These are phyloP conservation scores for Colletotrichum simmondsii DNA, from an alignment of 2,329 filamentous ascomycete species.

Conservation along the genomic window DNA sequence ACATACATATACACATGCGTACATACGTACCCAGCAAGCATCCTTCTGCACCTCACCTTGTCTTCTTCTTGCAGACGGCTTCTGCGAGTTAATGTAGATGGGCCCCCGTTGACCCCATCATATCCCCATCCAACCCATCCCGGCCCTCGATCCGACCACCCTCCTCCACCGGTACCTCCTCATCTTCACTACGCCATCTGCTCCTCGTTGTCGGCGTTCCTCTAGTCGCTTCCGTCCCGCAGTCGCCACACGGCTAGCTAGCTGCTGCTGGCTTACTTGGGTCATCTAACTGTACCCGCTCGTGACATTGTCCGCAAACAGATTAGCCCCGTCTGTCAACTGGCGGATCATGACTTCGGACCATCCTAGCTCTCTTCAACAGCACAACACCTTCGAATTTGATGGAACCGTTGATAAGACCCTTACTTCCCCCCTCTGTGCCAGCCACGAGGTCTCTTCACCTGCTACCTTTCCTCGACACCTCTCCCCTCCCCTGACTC, in stretches of 20 bases:
- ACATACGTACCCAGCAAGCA: constrained; percentile 21
- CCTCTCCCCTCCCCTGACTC: constrained; percentile 14
- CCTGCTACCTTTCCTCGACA: constrained; percentile 11
- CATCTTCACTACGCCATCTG: constrained; percentile 8
- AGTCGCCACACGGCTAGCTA: constrained; percentile 27
- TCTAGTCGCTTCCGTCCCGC: constrained; percentile 22
- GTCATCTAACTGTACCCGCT: constrained; percentile 31
- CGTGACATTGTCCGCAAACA: constrained; percentile 38
- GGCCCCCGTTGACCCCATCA: constrained; percentile 18
- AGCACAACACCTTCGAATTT: constrained; percentile 19
- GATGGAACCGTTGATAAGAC: constrained; percentile 35
- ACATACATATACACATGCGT: constrained; percentile 3
- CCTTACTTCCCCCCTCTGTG: constrained; percentile 19
- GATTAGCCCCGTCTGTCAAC: constrained; percentile 37
- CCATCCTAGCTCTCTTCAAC: constrained; percentile 31
- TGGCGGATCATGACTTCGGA: constrained; percentile 35
- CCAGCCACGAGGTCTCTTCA: neutral
- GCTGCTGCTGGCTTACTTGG: constrained; percentile 28
- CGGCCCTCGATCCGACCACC: constrained; percentile 17
- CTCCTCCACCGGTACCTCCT: constrained; percentile 11
- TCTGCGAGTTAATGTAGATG: constrained; percentile 29
- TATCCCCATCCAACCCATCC: constrained; percentile 22
- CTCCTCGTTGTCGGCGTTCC: constrained; percentile 13
- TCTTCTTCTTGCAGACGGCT: constrained; percentile 24
- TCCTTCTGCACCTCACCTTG: constrained; percentile 21